Conservation (phyloP, 2,329 filamentous ascomycete genomes). For the Aspergillus brasiliensis region DNA sequence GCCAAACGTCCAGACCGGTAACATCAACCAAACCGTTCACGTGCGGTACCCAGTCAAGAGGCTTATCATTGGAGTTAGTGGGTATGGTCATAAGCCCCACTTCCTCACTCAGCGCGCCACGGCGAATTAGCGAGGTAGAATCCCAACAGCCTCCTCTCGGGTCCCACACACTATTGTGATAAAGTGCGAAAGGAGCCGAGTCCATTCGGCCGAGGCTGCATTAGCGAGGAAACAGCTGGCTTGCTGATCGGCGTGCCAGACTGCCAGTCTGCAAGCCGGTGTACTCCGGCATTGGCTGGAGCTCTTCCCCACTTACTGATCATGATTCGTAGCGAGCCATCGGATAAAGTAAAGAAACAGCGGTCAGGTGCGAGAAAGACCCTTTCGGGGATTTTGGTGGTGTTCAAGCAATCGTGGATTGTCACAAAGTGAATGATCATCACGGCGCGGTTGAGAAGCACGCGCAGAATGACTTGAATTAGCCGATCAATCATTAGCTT, state of each 20-base stretch:
- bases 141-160: not conserved
- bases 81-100: too few species aligned
- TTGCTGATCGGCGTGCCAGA: not conserved
- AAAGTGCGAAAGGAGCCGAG: not conserved
- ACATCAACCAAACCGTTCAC: too few species aligned
- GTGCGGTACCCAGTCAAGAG: too few species aligned
- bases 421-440: not conserved
- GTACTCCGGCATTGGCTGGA: not conserved
- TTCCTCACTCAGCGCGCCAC: not conserved
- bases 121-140: not conserved
- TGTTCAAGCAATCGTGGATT: not conserved
- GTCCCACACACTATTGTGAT: not conserved
- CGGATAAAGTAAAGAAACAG: not conserved
- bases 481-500: not conserved
- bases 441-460: not conserved
- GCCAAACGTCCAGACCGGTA: too few species aligned
- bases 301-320: not conserved
- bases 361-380: not conserved
- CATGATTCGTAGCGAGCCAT: not conserved
- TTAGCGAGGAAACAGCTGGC: not conserved
- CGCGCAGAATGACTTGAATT: not conserved
- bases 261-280: not conserved
- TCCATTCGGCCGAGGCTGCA: not conserved
- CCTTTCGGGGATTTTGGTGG: not conserved
- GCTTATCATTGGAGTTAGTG: too few species aligned